Evolutionary conservation across 768 basidiomycete genomes (phyloP).

Genomic region (Rossbeevera mucosa): DNA sequence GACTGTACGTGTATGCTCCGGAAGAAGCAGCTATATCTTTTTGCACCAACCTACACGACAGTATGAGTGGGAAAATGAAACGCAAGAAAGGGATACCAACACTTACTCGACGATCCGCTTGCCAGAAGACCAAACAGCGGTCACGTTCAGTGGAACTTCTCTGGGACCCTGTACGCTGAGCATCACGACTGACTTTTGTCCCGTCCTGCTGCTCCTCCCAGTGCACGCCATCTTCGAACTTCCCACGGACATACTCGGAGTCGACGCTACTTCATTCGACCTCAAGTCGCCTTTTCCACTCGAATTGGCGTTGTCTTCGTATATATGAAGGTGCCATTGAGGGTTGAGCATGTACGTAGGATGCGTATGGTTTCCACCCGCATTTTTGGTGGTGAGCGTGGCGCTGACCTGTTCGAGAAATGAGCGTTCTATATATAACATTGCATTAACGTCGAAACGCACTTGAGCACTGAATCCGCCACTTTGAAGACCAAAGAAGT

Average conservation of each 20-base stretch:
- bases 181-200: slow-evolving; percentile 37
- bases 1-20: slow-evolving; percentile 78
- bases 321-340: slow-evolving; percentile 70
- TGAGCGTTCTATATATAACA: background rate
- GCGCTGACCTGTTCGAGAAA: slow-evolving; percentile 48
- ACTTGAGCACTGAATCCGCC: slow-evolving; percentile 16
- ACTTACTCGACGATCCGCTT: slow-evolving; percentile 72
- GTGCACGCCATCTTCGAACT: slow-evolving; percentile 8
- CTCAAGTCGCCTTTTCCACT: slow-evolving; percentile 1
- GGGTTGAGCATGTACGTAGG: slow-evolving; percentile 89
- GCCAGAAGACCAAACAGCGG: slow-evolving; percentile 71
- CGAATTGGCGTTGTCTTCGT: slow-evolving; percentile 27
- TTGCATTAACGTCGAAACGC: background rate
- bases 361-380: slow-evolving; percentile 79
- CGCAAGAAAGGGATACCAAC: background rate
- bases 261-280: background rate
- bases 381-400: slow-evolving; percentile 59
- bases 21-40: slow-evolving; percentile 71
- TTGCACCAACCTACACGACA: slow-evolving; percentile 43
- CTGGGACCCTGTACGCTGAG: slow-evolving; percentile 53
- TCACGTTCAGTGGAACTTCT: slow-evolving; percentile 70
- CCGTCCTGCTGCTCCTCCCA: background rate
- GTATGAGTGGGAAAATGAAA: background rate
- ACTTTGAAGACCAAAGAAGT: background rate
- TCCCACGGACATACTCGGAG: background rate